phyloP scores from a whole-genome alignment of 2,329 filamentous ascomycete genomes.

The Penicillium sp. region DNA sequence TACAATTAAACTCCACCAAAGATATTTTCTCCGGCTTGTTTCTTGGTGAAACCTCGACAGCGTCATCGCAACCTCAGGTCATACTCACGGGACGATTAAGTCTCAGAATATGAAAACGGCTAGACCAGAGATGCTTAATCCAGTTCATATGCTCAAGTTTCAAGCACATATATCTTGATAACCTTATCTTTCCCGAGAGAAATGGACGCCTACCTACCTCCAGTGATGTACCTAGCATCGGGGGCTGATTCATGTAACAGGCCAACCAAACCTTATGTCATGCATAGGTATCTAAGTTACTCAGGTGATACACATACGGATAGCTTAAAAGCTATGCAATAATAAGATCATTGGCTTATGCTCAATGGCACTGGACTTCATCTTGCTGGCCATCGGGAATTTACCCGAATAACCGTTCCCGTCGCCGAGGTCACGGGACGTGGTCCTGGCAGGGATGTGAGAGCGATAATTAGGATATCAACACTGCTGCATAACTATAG shows the following conservation, averaged over 20 bases:
- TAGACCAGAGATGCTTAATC: too few relatives aligned
- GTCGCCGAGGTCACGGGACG: neutral
- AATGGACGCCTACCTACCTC: too few relatives aligned
- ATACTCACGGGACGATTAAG: too few relatives aligned
- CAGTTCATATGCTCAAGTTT: too few relatives aligned
- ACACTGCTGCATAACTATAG: neutral
- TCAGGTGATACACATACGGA: neutral
- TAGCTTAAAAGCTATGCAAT: neutral
- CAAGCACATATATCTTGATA: too few relatives aligned
- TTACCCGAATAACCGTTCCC: constrained; percentile 3
- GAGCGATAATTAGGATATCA: neutral
- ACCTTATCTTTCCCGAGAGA: too few relatives aligned
- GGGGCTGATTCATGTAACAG: too few relatives aligned
- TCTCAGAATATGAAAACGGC: too few relatives aligned
- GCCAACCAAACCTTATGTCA: too few relatives aligned
- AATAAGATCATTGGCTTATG: neutral
- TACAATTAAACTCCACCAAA: neutral
- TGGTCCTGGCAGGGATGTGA: neutral
- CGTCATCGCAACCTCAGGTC: neutral
- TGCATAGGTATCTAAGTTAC: neutral
- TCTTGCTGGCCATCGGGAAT: neutral
- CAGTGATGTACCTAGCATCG: too few relatives aligned
- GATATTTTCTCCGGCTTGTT: neutral
- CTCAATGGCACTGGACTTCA: neutral
- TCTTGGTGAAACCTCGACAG: neutral